A percentile compares a stretch with the other conserved stretches of the same genome.
These are phyloP conservation scores for Obelidium mucronatum DNA, from an alignment of 192 early-diverging fungal species.

Conservation along the genomic window DNA sequence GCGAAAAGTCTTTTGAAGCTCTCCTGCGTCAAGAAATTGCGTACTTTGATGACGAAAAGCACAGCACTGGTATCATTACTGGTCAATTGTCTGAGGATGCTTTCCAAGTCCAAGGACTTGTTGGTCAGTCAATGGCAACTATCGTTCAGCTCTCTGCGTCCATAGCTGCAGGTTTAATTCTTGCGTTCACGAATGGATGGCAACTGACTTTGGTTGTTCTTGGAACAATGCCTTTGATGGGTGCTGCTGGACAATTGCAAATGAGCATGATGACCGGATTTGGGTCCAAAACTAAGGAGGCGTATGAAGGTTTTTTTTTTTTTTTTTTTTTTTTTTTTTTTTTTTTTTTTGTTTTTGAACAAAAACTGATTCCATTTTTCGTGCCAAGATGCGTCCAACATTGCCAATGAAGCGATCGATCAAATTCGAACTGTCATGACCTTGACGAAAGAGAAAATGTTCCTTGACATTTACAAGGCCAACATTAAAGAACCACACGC, in stretches of 20 bases:
- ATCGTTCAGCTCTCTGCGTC: constrained; percentile 53
- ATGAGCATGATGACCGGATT: constrained; percentile 65
- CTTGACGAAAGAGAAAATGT: constrained; percentile 71
- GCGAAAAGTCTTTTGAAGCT: constrained; percentile 47
- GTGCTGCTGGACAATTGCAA: constrained; percentile 69
- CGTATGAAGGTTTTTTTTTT: constrained; percentile 70
- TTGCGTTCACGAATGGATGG: constrained; percentile 83
- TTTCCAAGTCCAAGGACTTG: constrained; percentile 55
- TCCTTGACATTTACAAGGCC: constrained; percentile 68
- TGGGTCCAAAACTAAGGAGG: constrained; percentile 64
- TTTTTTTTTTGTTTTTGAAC: neutral
- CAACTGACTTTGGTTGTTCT: constrained; percentile 79
- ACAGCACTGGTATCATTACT: constrained; percentile 80
- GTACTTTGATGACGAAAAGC: constrained; percentile 63
- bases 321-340: neutral
- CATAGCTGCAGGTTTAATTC: constrained; percentile 53
- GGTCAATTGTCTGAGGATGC: constrained; percentile 85
- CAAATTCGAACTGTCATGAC: constrained; percentile 86
- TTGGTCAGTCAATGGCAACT: constrained; percentile 62
- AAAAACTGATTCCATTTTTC: neutral
- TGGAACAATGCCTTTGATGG: constrained; percentile 73
- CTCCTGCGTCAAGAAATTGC: constrained; percentile 58
- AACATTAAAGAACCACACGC: constrained; percentile 75
- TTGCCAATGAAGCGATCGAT: constrained; percentile 84
- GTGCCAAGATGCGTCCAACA: constrained; percentile 56